These are phyloP conservation scores for Lavandula angustifolia DNA, from an alignment of 257 asterid genomes.

Conservation along the genomic window DNA sequence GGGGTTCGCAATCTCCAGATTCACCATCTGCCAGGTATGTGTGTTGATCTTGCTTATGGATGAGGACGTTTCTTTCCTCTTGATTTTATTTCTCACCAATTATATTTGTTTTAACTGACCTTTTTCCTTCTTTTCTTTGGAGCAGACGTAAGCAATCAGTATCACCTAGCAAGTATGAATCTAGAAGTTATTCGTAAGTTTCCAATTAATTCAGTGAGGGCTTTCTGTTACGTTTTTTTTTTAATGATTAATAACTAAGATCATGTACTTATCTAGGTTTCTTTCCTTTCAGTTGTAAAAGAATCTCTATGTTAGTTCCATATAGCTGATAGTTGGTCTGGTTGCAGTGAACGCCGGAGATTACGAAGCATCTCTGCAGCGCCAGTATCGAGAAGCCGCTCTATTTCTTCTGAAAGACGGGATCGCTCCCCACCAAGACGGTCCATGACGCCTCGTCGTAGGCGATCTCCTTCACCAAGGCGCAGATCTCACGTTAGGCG, in stretches of 20 bases:
- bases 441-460: conserved; percentile 57
- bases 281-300: conserved; percentile 1
- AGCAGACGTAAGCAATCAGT: conserved; percentile 45
- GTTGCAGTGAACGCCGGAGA: conserved; percentile 54
- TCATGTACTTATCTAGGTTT: conserved; percentile 5
- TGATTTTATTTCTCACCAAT: conserved; percentile 1
- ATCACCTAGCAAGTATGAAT: conserved; percentile 60
- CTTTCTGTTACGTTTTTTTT: conserved; percentile 9
- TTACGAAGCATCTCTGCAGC: conserved; percentile 65
- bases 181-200: conserved; percentile 58
- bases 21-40: conserved; percentile 61
- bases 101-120: conserved; percentile 6
- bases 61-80: background rate
- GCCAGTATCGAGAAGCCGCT: conserved; percentile 53
- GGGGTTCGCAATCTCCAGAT: conserved; percentile 68
- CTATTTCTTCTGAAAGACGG: conserved; percentile 60
- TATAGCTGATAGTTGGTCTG: conserved; percentile 25
- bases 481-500: conserved; percentile 45
- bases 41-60: conserved; percentile 15
- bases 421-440: conserved; percentile 51
- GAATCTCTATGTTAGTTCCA: background rate
- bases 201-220: conserved; percentile 5
- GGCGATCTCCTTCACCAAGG: conserved; percentile 67
- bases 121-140: conserved; percentile 24
- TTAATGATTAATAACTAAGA: background rate